Evolutionary conservation across 768 basidiomycete species (phyloP), one percentile per base, ranked within the genome.

Genomic region (Infundibulicybe gibba): DNA sequence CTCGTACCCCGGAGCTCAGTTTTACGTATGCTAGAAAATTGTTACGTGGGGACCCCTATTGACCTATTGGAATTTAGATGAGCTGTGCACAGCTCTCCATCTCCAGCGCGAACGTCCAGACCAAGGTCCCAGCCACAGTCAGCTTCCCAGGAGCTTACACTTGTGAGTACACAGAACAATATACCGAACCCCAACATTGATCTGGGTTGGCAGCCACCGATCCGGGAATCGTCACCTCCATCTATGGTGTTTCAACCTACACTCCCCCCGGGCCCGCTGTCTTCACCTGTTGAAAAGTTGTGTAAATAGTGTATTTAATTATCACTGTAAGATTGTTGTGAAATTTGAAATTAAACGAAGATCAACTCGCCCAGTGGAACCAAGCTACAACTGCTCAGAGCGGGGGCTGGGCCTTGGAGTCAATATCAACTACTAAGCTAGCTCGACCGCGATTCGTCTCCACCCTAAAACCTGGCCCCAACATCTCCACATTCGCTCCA

Each of bases 401-500:
- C 21, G 35, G n/a, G 14, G 6, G 11, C 25, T 14, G 25, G 30
- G 17, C 16, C 40, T 17, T 9, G 15, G 38, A 19, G 35, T 20
- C 32, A 31, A 40, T 21, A n/a, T 9, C 32, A 17, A 16, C 15
- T 17, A 20, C 45, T 48, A 15, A 42, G 35, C 41, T 8, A 50
- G 48, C 32, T 54, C 53, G 5, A 41, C 53, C 43, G 54, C 56
- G 39, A 60, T 54, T 32, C 41, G 49, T n/a, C 59, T 66, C 87
- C 83, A 93, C 15, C 78, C 83, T 15, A 89, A 70, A n/a, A 71
- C 67, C 6, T 55, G 64, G 0, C 86, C 86, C 91, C 92, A 97
- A 46, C 81, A 81, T 55, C 86, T 79, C 90, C 93, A 92, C 82
- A 95, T 92, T 59, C 90, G 68, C 41, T 92, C 81, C 4, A 95